Evolutionary conservation across 2,329 filamentous ascomycete genomes (phyloP), one percentile per base, ranked within the genome.

Genomic region (Colletotrichum tanaceti): DNA sequence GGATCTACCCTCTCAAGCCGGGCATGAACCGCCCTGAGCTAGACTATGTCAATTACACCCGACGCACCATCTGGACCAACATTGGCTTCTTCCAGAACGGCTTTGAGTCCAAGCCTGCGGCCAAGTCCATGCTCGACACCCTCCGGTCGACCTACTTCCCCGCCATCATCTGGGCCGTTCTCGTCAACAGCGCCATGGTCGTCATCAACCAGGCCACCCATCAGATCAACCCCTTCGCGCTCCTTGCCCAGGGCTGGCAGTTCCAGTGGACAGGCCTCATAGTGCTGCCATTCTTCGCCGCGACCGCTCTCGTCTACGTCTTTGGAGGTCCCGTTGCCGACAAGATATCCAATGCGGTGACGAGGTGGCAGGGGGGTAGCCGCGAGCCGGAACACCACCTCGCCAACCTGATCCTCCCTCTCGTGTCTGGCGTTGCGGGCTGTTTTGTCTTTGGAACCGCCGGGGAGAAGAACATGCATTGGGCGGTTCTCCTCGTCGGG

Each of bases 381-480:
- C 75, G 77, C 28, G 74, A 79, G 69, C 74, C 78, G 13, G 78
- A 80, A 70, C 74, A 77, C 57, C 75, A 75, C 50, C 75, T 79
- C 13, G 71, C 73, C 20, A 77, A 75, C 47, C 61, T 79, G n/a
- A 63, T 75, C 2, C 50, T 79, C 28, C 78, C 78, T 1, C 70
- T 79, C 18, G 24, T 73, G 14, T 52, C 72, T 1, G 77, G 75
- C 20, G 68, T 79, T 7, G 70, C 72, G 3, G 77, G 77, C 11
- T 72, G 72, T 35, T 76, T 79, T 55, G 44, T 79, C 43, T 79
- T 79, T 50, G 78, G 76, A 7, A 73, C 73, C 11, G 71, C 75
- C 1, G 74, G 74, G 13, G 72, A 76, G 65, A 54, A 70, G 49
- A 71, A 68, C 22, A 64, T 74, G 28, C 73, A 74, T 59, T 77